Base-by-base conservation (phyloP, 2,329 filamentous ascomycete species). In the Grosmannia penicillata region DNA sequence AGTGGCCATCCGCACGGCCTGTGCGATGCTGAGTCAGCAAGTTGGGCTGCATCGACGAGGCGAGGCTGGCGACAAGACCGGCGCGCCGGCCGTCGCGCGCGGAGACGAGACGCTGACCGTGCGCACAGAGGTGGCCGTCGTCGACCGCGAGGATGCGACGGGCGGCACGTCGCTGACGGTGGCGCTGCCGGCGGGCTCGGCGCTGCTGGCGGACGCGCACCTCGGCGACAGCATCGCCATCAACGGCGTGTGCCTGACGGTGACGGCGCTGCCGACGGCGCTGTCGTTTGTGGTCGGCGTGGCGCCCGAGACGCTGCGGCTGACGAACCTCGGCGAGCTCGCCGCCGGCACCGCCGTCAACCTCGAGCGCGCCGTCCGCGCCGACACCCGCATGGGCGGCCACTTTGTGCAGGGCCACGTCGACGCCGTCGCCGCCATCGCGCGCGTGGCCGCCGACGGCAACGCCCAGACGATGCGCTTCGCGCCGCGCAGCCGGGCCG, bases 361-460 rank as follows among this genome's bases (percentile, higher is more conserved):
- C 59, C 78, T 98, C 38, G 91, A 98, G 66, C 78, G 91, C 14
- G 89, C 91, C 4, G 87, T 98, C 38, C 80, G 82, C 15, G 85
- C 86, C 5, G 75, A 82, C 51, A 95, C 89, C 33, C 83, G 91
- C 39, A 96, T 98, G 85, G 91, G 93, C 33, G 91, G 91, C 1
- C 91, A 98, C 62, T 94, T 96, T 52, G 89, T 96, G 24, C 93
- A 98, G 62, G 91, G 91, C 29, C 91, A 98, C 58, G 89, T 98
- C 43, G 93, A 98, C 59, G 89, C 85, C 10, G 76, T 80, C 28
- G 91, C 89, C 0, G 72, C 70, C 31, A 82, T 98, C 43, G 54
- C 78, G 28, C 71, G 72, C 31, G 72, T 82, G 26, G 77, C 71
- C 15, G 76, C 78, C 4, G 91, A 98, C 58, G 86, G 89, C 41